Base-by-base conservation (phyloP, 768 basidiomycete genomes). In the Crepidotus variabilis region DNA sequence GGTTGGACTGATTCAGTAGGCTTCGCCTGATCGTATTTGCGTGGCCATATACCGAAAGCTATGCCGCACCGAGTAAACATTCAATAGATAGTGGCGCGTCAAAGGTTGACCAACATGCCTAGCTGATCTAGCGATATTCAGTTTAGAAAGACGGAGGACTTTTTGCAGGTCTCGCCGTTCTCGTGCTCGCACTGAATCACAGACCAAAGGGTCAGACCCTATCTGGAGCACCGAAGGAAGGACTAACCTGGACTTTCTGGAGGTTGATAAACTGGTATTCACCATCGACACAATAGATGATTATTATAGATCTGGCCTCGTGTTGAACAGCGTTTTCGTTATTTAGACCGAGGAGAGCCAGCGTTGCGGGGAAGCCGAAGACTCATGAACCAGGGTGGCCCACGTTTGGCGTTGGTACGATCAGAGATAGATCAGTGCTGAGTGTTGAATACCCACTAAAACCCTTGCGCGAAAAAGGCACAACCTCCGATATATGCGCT, bases 201-300 rank as follows among this genome's bases (percentile, higher is more conserved):
- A 54, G 32, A 21, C 34, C 21, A 35, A n/a, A 20, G 21, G 8
- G 50, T 47, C 20, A 34, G 23, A 24, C 11, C 22, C 35, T 52
- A 43, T 14, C 11, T 43, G 51, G 34, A 28, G 9, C 24, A 43
- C 55, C 47, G 36, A 51, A 35, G 51, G 33, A 21, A 43, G 43
- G 22, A 64, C 61, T 35, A 60, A 81, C 84, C 73, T 79, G 83
- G 57, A 84, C 75, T 66, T 86, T 84, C 39, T 11, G 13, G 39
- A 43, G 39, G 39, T 43, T 20, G 39, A 43, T 43, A 43, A 43
- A 43, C 39, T 14, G 39, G 39, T 43, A 43, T 43, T 36, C 13
- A 3, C 11, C 13, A 43, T 43, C 39, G 39, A 43, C 39, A 11
- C 39, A 43, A 5, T 11, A 20, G n/a, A n/a, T n/a, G n/a, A n/a